These are phyloP conservation scores for Bryoerythrophyllum caledonicum DNA, from an alignment of 225 moss, liverwort and hornwort species.

Conservation along the genomic window DNA sequence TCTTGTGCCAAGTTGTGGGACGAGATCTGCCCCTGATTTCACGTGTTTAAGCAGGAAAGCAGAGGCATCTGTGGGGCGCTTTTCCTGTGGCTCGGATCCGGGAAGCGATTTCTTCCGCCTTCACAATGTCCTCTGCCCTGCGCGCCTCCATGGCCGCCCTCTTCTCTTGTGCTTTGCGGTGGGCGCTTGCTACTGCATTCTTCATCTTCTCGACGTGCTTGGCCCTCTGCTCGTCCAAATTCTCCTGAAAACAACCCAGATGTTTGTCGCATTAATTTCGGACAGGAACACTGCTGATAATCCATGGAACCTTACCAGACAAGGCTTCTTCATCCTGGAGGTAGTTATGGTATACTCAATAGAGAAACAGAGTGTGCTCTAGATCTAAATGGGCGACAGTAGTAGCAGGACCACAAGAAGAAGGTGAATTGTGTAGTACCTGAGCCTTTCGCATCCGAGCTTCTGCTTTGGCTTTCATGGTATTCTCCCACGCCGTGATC, in stretches of 20 bases:
- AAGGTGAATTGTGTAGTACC: conserved; percentile 17
- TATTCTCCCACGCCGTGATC: conserved; percentile 62
- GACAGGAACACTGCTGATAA: too few species aligned
- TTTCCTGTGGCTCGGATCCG: conserved; percentile 59
- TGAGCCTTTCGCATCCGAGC: conserved; percentile 56
- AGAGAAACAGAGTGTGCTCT: neutral
- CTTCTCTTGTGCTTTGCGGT: conserved; percentile 53
- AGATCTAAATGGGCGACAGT: neutral
- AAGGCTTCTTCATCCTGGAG: too few species aligned
- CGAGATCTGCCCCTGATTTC: neutral
- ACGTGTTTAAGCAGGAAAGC: conserved; percentile 34
- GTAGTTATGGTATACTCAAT: too few species aligned
- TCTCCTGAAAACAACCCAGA: conserved; percentile 37
- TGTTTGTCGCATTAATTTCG: too few species aligned
- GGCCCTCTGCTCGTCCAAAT: conserved; percentile 55
- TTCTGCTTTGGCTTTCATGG: conserved; percentile 67
- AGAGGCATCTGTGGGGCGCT: conserved; percentile 52
- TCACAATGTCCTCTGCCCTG: conserved; percentile 51
- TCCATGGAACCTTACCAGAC: too few species aligned
- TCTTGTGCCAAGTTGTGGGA: neutral
- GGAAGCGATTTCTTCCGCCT: conserved; percentile 56
- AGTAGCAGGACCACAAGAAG: neutral
- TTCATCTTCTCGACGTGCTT: conserved; percentile 61
- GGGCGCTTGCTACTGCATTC: conserved; percentile 57
- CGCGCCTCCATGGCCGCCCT: conserved; percentile 63